Conservation (phyloP, 2,329 filamentous ascomycete genomes). For the Calonectria pseudoturangicola region DNA sequence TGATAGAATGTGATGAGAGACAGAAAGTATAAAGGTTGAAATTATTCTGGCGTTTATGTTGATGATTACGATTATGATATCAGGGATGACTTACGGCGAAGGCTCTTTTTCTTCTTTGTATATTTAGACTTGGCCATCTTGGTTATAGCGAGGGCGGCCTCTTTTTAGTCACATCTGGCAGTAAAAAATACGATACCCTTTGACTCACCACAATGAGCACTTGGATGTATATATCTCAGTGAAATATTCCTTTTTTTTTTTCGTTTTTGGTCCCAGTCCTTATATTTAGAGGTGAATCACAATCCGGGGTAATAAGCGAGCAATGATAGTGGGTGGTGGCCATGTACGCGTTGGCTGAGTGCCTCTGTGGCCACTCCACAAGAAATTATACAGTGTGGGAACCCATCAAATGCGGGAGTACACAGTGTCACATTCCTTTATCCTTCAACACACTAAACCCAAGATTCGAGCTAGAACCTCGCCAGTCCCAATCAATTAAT, state of each 20-base stretch:
- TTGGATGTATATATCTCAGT: neutral
- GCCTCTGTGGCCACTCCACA: constrained; percentile 14
- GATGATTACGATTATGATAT: constrained; percentile 42
- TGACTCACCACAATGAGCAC: neutral
- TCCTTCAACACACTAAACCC: constrained; percentile 43
- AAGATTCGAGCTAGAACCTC: constrained; percentile 40
- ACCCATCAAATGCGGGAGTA: neutral
- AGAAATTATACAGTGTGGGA: constrained; percentile 43
- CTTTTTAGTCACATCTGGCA: neutral
- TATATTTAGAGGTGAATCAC: too few relatives aligned
- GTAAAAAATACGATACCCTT: constrained; percentile 17
- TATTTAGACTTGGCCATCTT: constrained; percentile 24
- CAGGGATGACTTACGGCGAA: constrained; percentile 34
- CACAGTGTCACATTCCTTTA: constrained; percentile 46
- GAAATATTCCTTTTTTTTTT: neutral
- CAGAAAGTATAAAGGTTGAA: constrained; percentile 26
- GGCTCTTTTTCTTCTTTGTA: constrained; percentile 18
- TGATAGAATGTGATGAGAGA: neutral
- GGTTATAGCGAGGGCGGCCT: constrained; percentile 7
- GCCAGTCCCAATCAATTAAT: constrained; percentile 35
- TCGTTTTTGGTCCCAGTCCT: neutral
- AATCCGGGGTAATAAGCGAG: neutral
- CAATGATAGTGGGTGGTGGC: neutral
- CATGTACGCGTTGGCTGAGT: neutral
- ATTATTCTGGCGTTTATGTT: constrained; percentile 33